Conservation (phyloP, 1,284 basidiomycete species). For the Apiotrichum sp. region DNA sequence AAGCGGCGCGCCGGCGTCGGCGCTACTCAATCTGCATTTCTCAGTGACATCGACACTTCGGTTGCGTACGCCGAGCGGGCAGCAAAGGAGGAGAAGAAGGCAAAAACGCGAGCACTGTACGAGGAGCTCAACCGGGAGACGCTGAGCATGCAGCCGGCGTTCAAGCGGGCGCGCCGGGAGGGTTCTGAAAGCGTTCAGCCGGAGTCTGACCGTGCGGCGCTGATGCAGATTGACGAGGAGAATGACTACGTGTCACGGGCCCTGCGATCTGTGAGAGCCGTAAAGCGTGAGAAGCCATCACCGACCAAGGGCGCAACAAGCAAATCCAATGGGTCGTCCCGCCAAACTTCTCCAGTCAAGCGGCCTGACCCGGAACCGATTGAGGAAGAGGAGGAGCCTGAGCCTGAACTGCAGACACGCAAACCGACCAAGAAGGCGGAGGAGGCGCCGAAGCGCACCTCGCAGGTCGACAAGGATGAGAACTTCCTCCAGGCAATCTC, state of each 20-base stretch:
- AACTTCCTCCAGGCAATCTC: slow-evolving; percentile 39
- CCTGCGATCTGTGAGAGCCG: neutral
- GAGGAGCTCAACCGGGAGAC: slow-evolving; percentile 28
- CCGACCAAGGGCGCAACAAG: no score
- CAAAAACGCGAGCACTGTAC: slow-evolving; percentile 33
- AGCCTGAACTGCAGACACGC: neutral
- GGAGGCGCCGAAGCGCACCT: neutral
- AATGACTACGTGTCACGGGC: slow-evolving; percentile 17
- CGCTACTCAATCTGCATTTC: slow-evolving; percentile 13
- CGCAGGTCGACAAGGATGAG: slow-evolving; percentile 30
- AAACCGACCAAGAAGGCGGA: neutral
- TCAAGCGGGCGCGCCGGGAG: slow-evolving; percentile 5
- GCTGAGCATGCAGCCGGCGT: slow-evolving; percentile 10
- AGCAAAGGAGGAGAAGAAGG: slow-evolving; percentile 26
- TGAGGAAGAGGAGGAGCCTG: slow-evolving; percentile 11
- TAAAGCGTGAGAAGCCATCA: slow-evolving; percentile 1
- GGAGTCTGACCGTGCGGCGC: neutral
- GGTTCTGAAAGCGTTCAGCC: neutral
- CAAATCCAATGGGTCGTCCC: no score
- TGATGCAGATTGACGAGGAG: slow-evolving; percentile 31
- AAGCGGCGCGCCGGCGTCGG: slow-evolving; percentile 21
- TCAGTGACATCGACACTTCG: slow-evolving; percentile 16
- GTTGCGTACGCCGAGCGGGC: slow-evolving; percentile 18
- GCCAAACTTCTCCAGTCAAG: neutral
- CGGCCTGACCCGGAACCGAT: neutral